Evolutionary conservation across 192 early-diverging fungal species (phyloP).

Genomic region (Entomortierella chlamydospora): DNA sequence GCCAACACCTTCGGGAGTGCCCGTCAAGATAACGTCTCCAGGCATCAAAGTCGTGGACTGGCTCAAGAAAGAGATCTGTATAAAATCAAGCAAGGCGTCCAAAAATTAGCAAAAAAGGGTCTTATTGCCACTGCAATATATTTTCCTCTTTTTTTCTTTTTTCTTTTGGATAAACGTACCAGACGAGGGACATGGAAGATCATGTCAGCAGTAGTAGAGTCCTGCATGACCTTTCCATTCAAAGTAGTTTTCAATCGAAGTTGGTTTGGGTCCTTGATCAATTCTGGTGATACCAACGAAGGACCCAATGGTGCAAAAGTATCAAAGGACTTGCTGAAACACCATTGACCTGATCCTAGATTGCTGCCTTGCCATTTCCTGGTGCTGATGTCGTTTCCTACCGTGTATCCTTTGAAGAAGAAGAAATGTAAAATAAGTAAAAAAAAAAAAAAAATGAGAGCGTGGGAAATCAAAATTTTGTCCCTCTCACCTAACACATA

Average conservation of each 20-base stretch:
- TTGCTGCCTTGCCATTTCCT: slow-evolving; percentile 66
- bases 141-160: neutral
- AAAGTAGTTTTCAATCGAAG: slow-evolving; percentile 58
- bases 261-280: slow-evolving; percentile 62
- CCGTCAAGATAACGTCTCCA: slow-evolving; percentile 66
- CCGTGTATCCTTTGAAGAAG: slow-evolving; percentile 60
- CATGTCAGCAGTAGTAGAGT: slow-evolving; percentile 66
- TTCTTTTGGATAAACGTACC: slow-evolving; percentile 28
- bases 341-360: slow-evolving; percentile 65
- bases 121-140: neutral
- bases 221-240: slow-evolving; percentile 64
- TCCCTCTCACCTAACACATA: slow-evolving; percentile 58
- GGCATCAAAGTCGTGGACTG: slow-evolving; percentile 71
- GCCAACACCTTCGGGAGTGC: slow-evolving; percentile 59
- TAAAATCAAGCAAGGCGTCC: neutral
- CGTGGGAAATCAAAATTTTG: neutral
- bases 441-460: neutral
- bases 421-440: neutral
- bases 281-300: slow-evolving; percentile 60
- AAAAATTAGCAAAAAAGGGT: neutral
- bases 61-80: slow-evolving; percentile 62
- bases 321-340: slow-evolving; percentile 72
- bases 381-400: slow-evolving; percentile 70
- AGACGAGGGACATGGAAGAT: slow-evolving; percentile 65
- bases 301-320: slow-evolving; percentile 71